Conservation (phyloP, 1,284 basidiomycete genomes). For the Pseudozyma tsukubaensis region DNA sequence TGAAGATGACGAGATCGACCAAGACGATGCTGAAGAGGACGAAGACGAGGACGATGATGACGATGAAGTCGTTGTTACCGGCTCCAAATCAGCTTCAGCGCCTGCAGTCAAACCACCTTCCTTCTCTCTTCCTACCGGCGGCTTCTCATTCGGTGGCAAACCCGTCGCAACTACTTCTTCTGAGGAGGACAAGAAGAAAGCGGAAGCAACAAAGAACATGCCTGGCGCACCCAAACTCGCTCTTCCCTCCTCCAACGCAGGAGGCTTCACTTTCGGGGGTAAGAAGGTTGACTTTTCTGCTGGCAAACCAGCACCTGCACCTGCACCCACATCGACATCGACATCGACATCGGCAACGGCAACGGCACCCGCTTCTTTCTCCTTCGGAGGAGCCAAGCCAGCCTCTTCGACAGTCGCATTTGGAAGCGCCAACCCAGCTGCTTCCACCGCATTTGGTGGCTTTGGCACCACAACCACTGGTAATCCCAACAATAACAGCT, state of each 20-base stretch:
- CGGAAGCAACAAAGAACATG: conserved; percentile 41
- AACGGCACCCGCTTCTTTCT: too few relatives aligned
- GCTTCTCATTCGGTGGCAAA: conserved; percentile 50
- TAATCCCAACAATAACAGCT: background rate
- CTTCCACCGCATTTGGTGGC: conserved; percentile 14
- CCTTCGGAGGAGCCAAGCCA: background rate
- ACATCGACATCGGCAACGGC: too few relatives aligned
- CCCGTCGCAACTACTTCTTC: conserved; percentile 9
- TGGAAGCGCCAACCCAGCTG: conserved; percentile 4
- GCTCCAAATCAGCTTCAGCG: conserved; percentile 19
- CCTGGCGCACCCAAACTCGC: conserved; percentile 30
- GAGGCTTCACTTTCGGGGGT: conserved; percentile 40
- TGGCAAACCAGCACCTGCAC: conserved; percentile 9
- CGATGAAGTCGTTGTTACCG: conserved; percentile 22
- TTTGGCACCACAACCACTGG: conserved; percentile 15
- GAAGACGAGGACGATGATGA: conserved; percentile 30
- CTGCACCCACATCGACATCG: conserved; percentile 7
- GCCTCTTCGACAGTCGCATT: conserved; percentile 13
- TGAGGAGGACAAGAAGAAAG: conserved; percentile 29
- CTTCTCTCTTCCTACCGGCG: conserved; percentile 37
- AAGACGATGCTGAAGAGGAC: conserved; percentile 12
- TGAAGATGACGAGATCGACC: conserved; percentile 20
- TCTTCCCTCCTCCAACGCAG: conserved; percentile 10
- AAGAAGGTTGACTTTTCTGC: conserved; percentile 21
- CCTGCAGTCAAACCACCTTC: conserved; percentile 21